Base-by-base conservation (phyloP, 2,329 filamentous ascomycete species). In the Fusarium graminum region DNA sequence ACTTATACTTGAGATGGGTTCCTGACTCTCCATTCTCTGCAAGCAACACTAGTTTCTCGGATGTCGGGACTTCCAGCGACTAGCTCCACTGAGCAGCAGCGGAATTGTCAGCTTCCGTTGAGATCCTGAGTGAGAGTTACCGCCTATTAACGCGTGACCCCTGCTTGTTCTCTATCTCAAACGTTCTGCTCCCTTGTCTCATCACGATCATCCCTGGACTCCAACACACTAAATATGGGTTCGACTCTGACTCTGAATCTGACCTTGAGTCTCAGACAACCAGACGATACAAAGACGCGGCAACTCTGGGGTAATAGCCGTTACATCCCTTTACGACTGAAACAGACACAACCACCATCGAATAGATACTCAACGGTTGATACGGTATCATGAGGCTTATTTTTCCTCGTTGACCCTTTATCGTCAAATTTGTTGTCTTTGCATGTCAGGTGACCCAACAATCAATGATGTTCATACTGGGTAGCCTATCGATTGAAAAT, bases 11-110 rank as follows among this genome's bases (percentile, higher is more conserved):
- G 38, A 40, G 17, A 39, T 43, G 14, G 29, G 38, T 29, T 44
- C 17, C 29, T 34, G 39, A 19, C 32, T 32, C 29, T 32, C 29
- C 25, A 47, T 19, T 28, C 9, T 34, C 29, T n/a, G 30, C 11
- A 38, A 49, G 22, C 34, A 40, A 13, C 32, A 19, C 40, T 17
- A 26, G 12, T 16, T 22, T 28, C 65, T 64, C 70, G 70, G 70
- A 73, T 67, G 57, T 36, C 53, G 52, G 50, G 56, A 47, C 62
- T 73, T 72, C 70, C 70, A 73, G 49, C 36, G 32, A 44, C 60
- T 72, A 73, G 70, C 69, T 69, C 53, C 34, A 19, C 47, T 46
- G 46, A 38, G 65, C 67, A 63, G 43, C 65, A 60, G 58, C 69
- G 69, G 70, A 69, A 70, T 52, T 38, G 36, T 40, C 43, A 58